Conservation (phyloP, 768 basidiomycete species). For the Cystobasidium tubakii region DNA sequence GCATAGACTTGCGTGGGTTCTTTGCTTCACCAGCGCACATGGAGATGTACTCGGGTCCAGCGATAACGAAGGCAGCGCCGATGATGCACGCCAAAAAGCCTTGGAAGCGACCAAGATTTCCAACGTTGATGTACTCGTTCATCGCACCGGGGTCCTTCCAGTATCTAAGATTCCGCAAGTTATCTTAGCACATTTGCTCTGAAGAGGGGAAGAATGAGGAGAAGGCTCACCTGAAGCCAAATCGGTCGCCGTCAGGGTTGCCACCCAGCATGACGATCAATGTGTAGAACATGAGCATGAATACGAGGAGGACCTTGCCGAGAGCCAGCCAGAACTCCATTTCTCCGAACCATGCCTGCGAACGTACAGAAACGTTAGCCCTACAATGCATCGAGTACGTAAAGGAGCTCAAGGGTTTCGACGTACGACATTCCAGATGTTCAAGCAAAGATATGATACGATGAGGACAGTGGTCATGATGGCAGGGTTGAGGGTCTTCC, state of each 20-base stretch:
- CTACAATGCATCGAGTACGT: no score
- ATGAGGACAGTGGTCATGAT: constrained; percentile 33
- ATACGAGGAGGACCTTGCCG: constrained; percentile 55
- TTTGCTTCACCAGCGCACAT: constrained; percentile 51
- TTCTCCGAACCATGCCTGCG: constrained; percentile 47
- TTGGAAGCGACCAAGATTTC: constrained; percentile 37
- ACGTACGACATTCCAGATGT: constrained; percentile 33
- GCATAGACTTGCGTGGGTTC: constrained; percentile 52
- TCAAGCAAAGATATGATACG: constrained; percentile 23
- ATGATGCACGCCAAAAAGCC: constrained; percentile 35
- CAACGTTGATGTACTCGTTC: constrained; percentile 28
- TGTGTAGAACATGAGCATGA: constrained; percentile 56
- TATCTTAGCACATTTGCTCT: neutral
- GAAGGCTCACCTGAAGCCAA: constrained; percentile 53
- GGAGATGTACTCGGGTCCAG: constrained; percentile 37
- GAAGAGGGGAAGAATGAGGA: neutral
- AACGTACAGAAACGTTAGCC: neutral
- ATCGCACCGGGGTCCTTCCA: constrained; percentile 50
- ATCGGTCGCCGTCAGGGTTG: constrained; percentile 57
- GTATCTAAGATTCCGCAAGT: constrained; percentile 37
- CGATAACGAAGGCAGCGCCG: constrained; percentile 33
- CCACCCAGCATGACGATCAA: constrained; percentile 62
- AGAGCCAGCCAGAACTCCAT: constrained; percentile 59
- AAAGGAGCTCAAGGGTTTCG: no score
- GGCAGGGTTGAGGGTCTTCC: constrained; percentile 35